phyloP scores from a whole-genome alignment of 805 yeast species.

The Komagataella populi region DNA sequence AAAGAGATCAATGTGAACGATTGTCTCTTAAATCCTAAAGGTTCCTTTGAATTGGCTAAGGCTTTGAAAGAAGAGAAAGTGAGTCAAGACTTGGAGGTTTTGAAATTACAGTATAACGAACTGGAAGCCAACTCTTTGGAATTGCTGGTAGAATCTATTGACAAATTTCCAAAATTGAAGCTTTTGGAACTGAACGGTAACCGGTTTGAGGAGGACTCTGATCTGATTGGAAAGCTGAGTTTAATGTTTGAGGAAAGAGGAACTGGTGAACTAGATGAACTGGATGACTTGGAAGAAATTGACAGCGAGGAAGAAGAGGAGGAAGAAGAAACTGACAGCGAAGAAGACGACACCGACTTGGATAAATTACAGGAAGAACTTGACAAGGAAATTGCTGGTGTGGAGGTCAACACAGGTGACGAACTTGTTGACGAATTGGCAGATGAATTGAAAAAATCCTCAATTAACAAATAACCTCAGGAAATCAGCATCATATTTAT shows the following conservation, averaged over 20 bases:
- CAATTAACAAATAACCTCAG: slow-evolving; percentile 14
- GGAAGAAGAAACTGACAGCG: slow-evolving; percentile 36
- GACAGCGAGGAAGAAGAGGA: slow-evolving; percentile 55
- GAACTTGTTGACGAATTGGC: slow-evolving; percentile 43
- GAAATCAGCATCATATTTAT: background rate
- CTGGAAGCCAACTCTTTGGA: slow-evolving; percentile 54
- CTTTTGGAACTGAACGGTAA: slow-evolving; percentile 85
- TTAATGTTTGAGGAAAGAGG: slow-evolving; percentile 61
- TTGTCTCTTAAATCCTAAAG: slow-evolving; percentile 70
- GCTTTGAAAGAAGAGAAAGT: slow-evolving; percentile 25
- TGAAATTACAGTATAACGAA: slow-evolving; percentile 84
- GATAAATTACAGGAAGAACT: slow-evolving; percentile 39
- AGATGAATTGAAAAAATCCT: slow-evolving; percentile 41
- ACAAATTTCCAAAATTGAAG: slow-evolving; percentile 46
- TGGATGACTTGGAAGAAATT: slow-evolving; percentile 87
- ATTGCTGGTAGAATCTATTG: slow-evolving; percentile 39
- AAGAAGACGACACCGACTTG: slow-evolving; percentile 42
- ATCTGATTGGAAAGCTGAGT: slow-evolving; percentile 44
- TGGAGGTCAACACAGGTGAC: slow-evolving; percentile 25
- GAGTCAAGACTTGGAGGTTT: slow-evolving; percentile 29
- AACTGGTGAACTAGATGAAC: slow-evolving; percentile 75
- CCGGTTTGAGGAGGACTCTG: slow-evolving; percentile 80
- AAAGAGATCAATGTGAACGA: slow-evolving; percentile 80
- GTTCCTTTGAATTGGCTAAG: slow-evolving; percentile 44
- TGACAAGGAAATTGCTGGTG: slow-evolving; percentile 25